Evolutionary conservation across 164 flowering plant species (phyloP).

Genomic region (Chloranthus sessilifolius): DNA sequence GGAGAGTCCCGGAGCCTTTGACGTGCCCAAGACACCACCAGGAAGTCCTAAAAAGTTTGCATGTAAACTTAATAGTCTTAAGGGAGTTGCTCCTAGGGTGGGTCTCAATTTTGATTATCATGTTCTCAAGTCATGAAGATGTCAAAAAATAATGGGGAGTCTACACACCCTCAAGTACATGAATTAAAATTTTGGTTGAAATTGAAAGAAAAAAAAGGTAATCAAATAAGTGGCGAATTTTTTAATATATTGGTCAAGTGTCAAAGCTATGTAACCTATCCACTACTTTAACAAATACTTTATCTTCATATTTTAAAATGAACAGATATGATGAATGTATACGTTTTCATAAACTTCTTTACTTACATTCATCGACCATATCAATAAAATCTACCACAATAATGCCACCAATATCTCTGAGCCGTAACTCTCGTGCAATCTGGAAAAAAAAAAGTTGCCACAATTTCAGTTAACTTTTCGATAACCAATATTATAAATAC

Average conservation of each 20-base stretch:
- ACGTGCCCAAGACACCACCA: too few species aligned
- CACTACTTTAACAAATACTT: too few species aligned
- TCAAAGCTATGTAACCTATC: too few species aligned
- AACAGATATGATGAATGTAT: background rate
- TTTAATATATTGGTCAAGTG: too few species aligned
- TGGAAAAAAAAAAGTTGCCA: conserved; percentile 27
- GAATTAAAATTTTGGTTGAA: background rate
- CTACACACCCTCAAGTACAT: background rate
- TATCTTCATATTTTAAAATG: too few species aligned
- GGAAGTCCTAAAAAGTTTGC: too few species aligned
- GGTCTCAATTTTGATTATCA: too few species aligned
- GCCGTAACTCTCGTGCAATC: conserved; percentile 96
- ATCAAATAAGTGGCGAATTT: background rate
- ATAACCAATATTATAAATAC: too few species aligned
- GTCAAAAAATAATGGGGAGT: background rate
- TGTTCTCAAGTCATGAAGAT: too few species aligned
- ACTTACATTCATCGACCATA: conserved; percentile 83
- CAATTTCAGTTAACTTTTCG: conserved; percentile 2
- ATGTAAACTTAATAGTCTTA: too few species aligned
- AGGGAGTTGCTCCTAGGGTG: too few species aligned
- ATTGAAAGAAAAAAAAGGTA: background rate
- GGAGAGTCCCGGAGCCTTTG: too few species aligned
- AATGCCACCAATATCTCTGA: conserved; percentile 96
- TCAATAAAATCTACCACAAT: conserved; percentile 97
- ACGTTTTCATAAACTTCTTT: background rate